Base-by-base conservation (phyloP, 176 grass and related monocot species). In the Ampelocalamus luodianensis region DNA sequence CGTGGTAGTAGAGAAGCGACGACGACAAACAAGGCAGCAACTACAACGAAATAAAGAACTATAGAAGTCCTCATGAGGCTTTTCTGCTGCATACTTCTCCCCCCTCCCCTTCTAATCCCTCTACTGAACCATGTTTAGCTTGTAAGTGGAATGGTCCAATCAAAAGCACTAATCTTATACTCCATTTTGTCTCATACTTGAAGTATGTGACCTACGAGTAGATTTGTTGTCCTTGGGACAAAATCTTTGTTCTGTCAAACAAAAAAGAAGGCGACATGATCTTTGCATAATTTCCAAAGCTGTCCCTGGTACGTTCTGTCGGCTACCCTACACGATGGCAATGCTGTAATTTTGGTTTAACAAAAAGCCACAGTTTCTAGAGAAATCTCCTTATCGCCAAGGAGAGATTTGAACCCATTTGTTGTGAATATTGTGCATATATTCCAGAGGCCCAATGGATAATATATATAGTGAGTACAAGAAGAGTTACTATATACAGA, bases 221-320 rank as follows among this genome's bases (percentile, higher is more conserved):
- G 22, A 54, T 27, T 16, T 37, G 40, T 45, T 72, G 15, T 68
- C 11, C 7, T 46, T 32, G 16, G 26, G 12, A 34, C 54, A 73
- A 68, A 73, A 46, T 72, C 74, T 43, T 68, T 66, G n/a, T 29
- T 50, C 15, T 44, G 58, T 20, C 65, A 77, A 26, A 18, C 6
- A 17, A 20, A 50, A 15, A 44, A 43, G 15, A 50, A 78, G 70
- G 62, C 16, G 73, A 89, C 79, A 76, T 40, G 68, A 79, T 60
- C 49, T 76, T 67, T 80, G 71, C 62, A 83, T 65, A 77, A 70
- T 67, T 85, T 86, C 82, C 68, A 84, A 84, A 55, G 77, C 32
- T 39, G 77, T 65, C 44, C 71, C 16, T 42, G 45, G 50, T n/a
- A 61, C 36, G 60, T 77, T 74, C 59, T 76, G 53, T 77, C 59